Base-by-base conservation (phyloP, 2,329 filamentous ascomycete species). In the Ophiobolus disseminans region DNA sequence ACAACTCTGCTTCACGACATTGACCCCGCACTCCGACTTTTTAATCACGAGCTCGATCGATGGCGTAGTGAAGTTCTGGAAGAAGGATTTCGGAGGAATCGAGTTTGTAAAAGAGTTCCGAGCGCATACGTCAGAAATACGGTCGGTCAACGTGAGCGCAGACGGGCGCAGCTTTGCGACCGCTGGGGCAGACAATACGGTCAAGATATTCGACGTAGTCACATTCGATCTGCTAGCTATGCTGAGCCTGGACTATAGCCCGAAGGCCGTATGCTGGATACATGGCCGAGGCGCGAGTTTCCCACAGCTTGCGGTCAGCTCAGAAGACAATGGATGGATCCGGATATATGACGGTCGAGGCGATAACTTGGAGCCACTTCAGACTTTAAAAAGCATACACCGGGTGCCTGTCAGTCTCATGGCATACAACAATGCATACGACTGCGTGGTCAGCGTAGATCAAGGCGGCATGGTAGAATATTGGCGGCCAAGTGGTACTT, bases 21-120 rank as follows among this genome's bases (percentile, higher is more conserved):
- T 96, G 72, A 96, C 95, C 1, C 92, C 92, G 1, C 79, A 88
- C 50, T 97, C 93, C 50, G 94, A 97, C 62, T 99, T 99, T 69
- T 80, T 99, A 28, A 94, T 99, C 55, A 99, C 94, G 1, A 90
- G 89, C 53, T 97, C 94, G 0, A 78, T 90, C 34, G 94, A 99
- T 69, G 95, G 95, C n/a, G 88, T 93, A 0, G 93, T 97, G 62
- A 99, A 99, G 74, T 99, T 99, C 73, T 99, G 94, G 94, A 99
- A 99, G 78, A 99, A 99, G 77, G 84, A 89, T 57, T 87, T 85
- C 1, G 86, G 90, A 25, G 90, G 90, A 1, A 89, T 99, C 49
- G 95, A 99, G 76, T 99, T 99, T 68, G 93, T 97, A 43, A 99
- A 99, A 76, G 92, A 99, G 76, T 99, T 96, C 77, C 88, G 87